Evolutionary conservation across 2,329 filamentous ascomycete species (phyloP).

Genomic region (Penicillium decumbens): DNA sequence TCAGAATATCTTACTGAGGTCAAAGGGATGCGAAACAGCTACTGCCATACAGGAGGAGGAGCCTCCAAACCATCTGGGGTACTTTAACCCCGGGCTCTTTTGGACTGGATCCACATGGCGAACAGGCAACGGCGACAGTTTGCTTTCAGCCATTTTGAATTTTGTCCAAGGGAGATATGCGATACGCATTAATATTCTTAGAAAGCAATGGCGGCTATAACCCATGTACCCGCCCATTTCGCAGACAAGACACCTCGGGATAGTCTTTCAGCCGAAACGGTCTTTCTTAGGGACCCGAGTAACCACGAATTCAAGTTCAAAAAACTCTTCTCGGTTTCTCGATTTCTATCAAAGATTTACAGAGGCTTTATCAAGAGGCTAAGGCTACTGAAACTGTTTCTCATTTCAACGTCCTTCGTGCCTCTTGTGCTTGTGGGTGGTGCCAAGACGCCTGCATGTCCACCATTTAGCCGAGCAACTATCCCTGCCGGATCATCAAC

Average conservation of each 20-base stretch:
- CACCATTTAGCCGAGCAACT: not conserved
- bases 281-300: not conserved
- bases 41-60: conserved; percentile 31
- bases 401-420: not conserved
- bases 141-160: not conserved
- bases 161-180: not conserved
- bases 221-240: not conserved
- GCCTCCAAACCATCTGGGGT: conserved; percentile 20
- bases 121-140: not conserved
- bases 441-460: not conserved
- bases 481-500: not conserved
- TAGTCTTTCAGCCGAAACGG: not conserved
- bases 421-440: not conserved
- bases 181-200: not conserved
- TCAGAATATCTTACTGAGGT: conserved; percentile 18
- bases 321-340: not conserved
- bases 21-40: conserved; percentile 25
- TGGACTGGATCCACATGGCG: not conserved
- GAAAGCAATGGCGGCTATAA: not conserved
- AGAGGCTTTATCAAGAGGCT: no score
- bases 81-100: conserved; percentile 4
- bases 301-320: not conserved
- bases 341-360: no score
- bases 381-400: not conserved
- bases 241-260: not conserved